Evolutionary conservation across 805 yeast genomes (phyloP), one percentile per base, ranked within the genome.

Genomic region (Pichia exigua): DNA sequence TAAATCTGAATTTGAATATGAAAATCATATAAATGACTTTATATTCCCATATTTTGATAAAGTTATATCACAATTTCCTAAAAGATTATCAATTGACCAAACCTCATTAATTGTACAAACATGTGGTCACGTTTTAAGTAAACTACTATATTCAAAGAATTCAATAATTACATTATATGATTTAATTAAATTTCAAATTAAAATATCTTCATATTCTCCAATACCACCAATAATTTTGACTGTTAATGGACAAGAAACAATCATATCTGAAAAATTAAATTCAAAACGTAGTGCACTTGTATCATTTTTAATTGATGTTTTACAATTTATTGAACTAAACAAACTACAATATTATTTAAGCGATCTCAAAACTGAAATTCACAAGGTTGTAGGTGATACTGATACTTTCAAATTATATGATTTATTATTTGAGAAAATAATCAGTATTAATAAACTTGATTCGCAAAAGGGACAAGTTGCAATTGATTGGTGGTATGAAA

Each of bases 401-500:
- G 86, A 82, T 57, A 60, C 58, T 21, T 53, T 54, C 2, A 73
- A 64, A 40, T 66, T 82, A 48, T 60, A 67, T 13, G 67, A 64
- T 21, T 63, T 64, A 44, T 59, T 81, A 45, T 82, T 87, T 85
- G 73, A 72, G 42, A 67, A 74, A 27, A 62, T 84, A 12, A 50
- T 68, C 6, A 54, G 56, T 4, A 74, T 83, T 46, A 84, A 79
- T 56, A 82, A 78, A 53, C 68, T 78, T 50, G 84, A 80, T 57
- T 67, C 79, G 50, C 80, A 79, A 55, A 71, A 83, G 56, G 76
- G 81, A 6, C 77, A 74, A 43, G 50, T 78, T 42, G 86, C 79
- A 1, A 72, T 78, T 48, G 65, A 66, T 22, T 83, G 87, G 87
- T 83, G 87, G 87, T 83, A 81, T 61, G 74, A 73, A 24, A 60